Evolutionary conservation across 2,329 filamentous ascomycete species (phyloP).

Genomic region (Trichoderma oligosporum): DNA sequence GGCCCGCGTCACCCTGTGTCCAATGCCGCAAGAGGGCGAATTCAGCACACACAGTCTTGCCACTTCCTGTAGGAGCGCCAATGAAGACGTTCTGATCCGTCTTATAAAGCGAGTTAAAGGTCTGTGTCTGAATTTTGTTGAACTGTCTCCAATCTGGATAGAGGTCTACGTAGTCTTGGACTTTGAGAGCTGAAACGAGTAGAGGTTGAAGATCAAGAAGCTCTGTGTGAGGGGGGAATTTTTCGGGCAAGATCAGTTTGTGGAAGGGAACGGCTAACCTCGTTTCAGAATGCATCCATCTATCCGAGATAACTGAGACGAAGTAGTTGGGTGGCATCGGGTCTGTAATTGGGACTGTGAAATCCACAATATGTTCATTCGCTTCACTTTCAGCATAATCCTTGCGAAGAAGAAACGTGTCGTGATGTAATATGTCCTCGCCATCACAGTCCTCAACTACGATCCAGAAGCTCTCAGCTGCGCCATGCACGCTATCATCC

Average conservation of each 20-base stretch:
- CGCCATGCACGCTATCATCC: constrained; percentile 85
- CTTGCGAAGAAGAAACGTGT: constrained; percentile 86
- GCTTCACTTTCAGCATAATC: constrained; percentile 81
- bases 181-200: constrained; percentile 83
- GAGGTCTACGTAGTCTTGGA: constrained; percentile 72
- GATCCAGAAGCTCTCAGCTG: constrained; percentile 93
- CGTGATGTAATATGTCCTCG: constrained; percentile 91
- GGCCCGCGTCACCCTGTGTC: constrained; percentile 55
- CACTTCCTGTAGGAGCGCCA: constrained; percentile 87
- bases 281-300: constrained; percentile 98
- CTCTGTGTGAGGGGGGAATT: constrained; percentile 91
- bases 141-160: constrained; percentile 85
- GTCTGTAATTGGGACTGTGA: constrained; percentile 93
- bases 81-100: constrained; percentile 92
- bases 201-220: constrained; percentile 88
- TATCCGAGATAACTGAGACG: constrained; percentile 87
- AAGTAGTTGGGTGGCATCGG: constrained; percentile 99
- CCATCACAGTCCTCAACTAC: constrained; percentile 96
- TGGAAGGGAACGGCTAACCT: constrained; percentile 91
- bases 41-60: constrained; percentile 95
- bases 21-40: constrained; percentile 89
- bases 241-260: constrained; percentile 89
- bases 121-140: constrained; percentile 97
- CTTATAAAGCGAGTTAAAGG: constrained; percentile 88
- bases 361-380: constrained; percentile 92